These are phyloP conservation scores for Arthrinium phaeospermum DNA, from an alignment of 2,329 filamentous ascomycete genomes.

Conservation along the genomic window DNA sequence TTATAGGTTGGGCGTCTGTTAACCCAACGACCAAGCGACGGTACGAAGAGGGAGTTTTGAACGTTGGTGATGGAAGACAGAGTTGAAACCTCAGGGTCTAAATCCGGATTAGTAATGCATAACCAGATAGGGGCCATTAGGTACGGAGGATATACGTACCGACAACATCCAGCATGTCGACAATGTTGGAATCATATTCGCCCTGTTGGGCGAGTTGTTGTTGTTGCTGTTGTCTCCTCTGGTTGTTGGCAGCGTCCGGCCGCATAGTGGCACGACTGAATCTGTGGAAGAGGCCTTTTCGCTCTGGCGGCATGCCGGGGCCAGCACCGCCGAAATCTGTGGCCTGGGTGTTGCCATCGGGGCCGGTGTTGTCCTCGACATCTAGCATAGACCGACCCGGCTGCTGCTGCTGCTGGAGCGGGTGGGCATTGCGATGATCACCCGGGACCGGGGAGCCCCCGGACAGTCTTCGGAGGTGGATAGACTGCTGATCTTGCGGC, in stretches of 20 bases:
- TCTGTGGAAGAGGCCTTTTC: neutral
- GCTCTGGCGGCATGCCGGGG: neutral
- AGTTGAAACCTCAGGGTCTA: constrained; percentile 84
- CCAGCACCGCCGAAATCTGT: constrained; percentile 6
- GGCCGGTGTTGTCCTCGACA: constrained; percentile 18
- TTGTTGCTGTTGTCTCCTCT: neutral
- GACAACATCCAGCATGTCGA: constrained; percentile 72
- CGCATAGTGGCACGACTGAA: constrained; percentile 2
- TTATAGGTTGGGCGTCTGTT: constrained; percentile 83
- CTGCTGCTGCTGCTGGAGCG: constrained; percentile 3
- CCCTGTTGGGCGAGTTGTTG: constrained; percentile 8
- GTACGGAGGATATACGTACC: constrained; percentile 52
- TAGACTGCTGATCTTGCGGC: constrained; percentile 6
- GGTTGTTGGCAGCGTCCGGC: neutral
- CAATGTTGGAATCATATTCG: constrained; percentile 67
- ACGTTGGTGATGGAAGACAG: constrained; percentile 86
- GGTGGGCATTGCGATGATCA: neutral
- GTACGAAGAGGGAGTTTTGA: constrained; percentile 87
- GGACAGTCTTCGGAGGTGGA: constrained; percentile 6
- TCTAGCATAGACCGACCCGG: constrained; percentile 14
- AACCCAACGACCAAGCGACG: constrained; percentile 75
- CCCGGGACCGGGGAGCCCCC: neutral
- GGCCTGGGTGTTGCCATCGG: constrained; percentile 5
- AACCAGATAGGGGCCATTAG: neutral
- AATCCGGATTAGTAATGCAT: neutral